Evolutionary conservation across 768 basidiomycete genomes (phyloP).

Genomic region (Mycena galopus): DNA sequence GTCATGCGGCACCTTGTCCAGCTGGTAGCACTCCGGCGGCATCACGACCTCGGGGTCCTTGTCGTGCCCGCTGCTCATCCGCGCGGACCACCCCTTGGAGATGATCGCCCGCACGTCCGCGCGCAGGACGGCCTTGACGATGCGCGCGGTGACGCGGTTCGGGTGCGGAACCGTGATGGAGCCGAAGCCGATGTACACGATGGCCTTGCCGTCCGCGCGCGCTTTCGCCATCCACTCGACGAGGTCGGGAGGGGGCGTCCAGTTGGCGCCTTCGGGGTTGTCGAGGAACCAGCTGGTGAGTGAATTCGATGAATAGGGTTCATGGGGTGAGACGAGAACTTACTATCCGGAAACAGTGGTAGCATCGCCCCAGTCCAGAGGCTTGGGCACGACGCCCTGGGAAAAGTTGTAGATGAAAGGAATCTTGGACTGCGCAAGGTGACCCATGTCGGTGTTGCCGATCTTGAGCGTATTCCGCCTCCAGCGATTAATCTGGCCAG

Average conservation of each 20-base stretch:
- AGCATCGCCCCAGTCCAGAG: constrained; percentile 77
- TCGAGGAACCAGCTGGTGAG: constrained; percentile 72
- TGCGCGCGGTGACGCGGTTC: constrained; percentile 63
- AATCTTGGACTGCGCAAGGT: constrained; percentile 66
- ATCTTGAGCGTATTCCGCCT: constrained; percentile 64
- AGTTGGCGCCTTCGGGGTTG: constrained; percentile 66
- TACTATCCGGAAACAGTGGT: constrained; percentile 70
- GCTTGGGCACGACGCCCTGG: constrained; percentile 75
- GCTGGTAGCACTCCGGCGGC: constrained; percentile 64
- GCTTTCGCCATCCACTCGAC: constrained; percentile 70
- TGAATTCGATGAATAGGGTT: neutral
- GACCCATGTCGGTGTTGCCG: constrained; percentile 69
- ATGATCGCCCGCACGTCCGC: constrained; percentile 77
- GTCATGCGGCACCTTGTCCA: constrained; percentile 80
- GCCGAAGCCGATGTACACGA: constrained; percentile 82
- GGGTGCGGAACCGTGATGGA: constrained; percentile 77
- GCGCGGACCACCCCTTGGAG: constrained; percentile 75
- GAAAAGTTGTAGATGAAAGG: constrained; percentile 77
- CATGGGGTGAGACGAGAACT: constrained; percentile 36
- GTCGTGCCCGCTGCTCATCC: constrained; percentile 58
- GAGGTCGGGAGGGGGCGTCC: constrained; percentile 66
- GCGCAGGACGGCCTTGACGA: constrained; percentile 71
- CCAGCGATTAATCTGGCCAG: constrained; percentile 77
- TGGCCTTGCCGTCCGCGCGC: constrained; percentile 63
- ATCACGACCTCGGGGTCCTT: constrained; percentile 58